These are phyloP conservation scores for Senecio squalidus DNA, from an alignment of 140 eudicot genomes.

Conservation along the genomic window DNA sequence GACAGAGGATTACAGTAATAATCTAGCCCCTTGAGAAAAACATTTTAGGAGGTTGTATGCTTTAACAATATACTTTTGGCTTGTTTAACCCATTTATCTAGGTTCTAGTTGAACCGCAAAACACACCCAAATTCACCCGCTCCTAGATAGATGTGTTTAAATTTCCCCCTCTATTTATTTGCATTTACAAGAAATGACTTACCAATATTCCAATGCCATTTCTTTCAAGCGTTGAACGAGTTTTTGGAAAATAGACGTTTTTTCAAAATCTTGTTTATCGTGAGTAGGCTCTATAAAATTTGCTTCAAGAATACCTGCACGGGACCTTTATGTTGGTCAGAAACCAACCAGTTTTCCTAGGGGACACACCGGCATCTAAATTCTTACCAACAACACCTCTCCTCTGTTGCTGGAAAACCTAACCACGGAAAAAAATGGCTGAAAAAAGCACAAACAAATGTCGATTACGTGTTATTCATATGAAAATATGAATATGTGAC, in stretches of 20 bases:
- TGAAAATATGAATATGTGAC: neutral
- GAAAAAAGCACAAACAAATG: slow-evolving; percentile 17
- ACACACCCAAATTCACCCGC: neutral
- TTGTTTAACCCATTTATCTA: neutral
- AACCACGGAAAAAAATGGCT: slow-evolving; percentile 86
- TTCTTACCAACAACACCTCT: slow-evolving; percentile 91
- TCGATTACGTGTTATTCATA: neutral
- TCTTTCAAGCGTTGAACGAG: slow-evolving; percentile 69
- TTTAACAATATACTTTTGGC: too few relatives aligned
- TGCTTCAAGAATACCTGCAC: slow-evolving; percentile 81
- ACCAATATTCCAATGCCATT: slow-evolving; percentile 91
- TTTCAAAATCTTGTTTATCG: slow-evolving; percentile 87
- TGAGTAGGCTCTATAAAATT: slow-evolving; percentile 81
- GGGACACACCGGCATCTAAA: slow-evolving; percentile 7
- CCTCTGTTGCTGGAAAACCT: slow-evolving; percentile 34
- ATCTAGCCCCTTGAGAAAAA: neutral
- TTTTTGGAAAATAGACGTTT: slow-evolving; percentile 71
- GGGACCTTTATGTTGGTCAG: slow-evolving; percentile 7
- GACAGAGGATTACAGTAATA: neutral
- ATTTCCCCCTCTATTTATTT: neutral
- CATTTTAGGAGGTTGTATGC: neutral
- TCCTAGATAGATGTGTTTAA: neutral
- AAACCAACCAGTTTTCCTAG: neutral
- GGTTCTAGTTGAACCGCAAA: neutral
- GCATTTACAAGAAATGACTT: slow-evolving; percentile 15